Conservation (phyloP, 352 stramenopile species). For the Pythium insidiosum region DNA sequence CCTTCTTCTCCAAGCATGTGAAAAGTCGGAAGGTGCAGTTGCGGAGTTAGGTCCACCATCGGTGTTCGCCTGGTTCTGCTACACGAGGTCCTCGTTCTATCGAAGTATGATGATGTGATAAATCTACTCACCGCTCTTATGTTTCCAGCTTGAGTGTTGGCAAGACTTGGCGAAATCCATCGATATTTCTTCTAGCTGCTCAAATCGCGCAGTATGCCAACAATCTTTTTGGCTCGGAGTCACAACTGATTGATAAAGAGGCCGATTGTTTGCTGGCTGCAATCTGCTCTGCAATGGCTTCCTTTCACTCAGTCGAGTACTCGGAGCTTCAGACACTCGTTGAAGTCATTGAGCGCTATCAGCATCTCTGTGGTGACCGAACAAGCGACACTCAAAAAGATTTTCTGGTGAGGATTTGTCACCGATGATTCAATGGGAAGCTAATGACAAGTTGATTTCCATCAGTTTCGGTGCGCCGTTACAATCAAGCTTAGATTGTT, state of each 20-base stretch:
- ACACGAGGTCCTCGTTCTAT: too few relatives aligned
- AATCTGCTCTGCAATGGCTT: conserved; percentile 43
- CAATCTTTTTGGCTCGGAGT: conserved; percentile 29
- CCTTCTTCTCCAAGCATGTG: conserved; percentile 22
- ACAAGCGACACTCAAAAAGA: conserved; percentile 10
- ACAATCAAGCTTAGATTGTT: conserved; percentile 49
- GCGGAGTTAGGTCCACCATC: conserved; percentile 24
- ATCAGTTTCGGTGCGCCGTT: too few relatives aligned
- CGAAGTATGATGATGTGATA: too few relatives aligned
- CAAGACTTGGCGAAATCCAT: conserved; percentile 36
- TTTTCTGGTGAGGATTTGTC: conserved; percentile 24
- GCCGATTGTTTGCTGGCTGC: conserved; percentile 48
- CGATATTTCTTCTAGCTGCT: conserved; percentile 49
- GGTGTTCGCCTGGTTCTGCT: conserved; percentile 73
- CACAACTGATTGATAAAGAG: conserved; percentile 22
- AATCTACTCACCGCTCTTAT: too few relatives aligned
- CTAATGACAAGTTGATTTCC: too few relatives aligned
- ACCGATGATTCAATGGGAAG: too few relatives aligned
- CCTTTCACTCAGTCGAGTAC: conserved; percentile 37
- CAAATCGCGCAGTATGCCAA: conserved; percentile 39
- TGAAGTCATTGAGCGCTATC: conserved; percentile 30
- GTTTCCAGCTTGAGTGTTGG: conserved; percentile 76
- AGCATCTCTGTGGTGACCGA: conserved; percentile 10
- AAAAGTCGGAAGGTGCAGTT: conserved; percentile 4
- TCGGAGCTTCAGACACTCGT: conserved; percentile 26